Evolutionary conservation across 1,284 basidiomycete genomes (phyloP), one percentile per base, ranked within the genome.

Genomic region (Vanrija pseudolonga): DNA sequence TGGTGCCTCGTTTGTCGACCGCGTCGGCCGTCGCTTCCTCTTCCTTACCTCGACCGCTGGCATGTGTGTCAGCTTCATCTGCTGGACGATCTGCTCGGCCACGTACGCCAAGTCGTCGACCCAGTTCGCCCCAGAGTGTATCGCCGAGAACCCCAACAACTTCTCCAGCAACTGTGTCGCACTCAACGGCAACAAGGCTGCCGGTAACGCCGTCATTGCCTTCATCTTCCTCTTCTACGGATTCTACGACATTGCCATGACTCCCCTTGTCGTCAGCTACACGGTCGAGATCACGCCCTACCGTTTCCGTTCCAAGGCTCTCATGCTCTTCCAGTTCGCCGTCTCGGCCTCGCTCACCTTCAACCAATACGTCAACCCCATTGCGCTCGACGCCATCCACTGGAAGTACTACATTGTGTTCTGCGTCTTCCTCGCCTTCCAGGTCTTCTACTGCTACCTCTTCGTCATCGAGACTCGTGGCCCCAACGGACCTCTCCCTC

Each of bases 71-170:
- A 89, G 85, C 78, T 69, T 68, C 59, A 52, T 63, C 14, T 68
- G 85, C 55, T 87, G 88, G 78, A 89, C 88, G 1, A 80, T 85
- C 52, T 85, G 84, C 72, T 84, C 84, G 18, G 84, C 85, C 1
- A 67, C 81, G 47, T 90, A 65, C 60, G 37, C 60, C n/a, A 43
- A 47, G 37, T 43, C 38, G 4, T 55, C 43, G 7, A 59, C 72
- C 8, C 67, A 72, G 1, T 56, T 63, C 12, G 55, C 46, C 15
- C 52, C 49, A 5, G 47, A 14, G 1, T 54, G 55, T 37, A 23
- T 59, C 17, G 47, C 53, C 3, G 45, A 15, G n/a, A 38, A 51
- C 45, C 24, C 85, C 79, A 63, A 65, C 60, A 51, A 50, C 24
- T 66, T 85, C 53, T 85, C 88, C 77, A 88, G 88, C 2, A 80